Conservation (phyloP, 345 rosid species). For the Ailanthus altissimus region DNA sequence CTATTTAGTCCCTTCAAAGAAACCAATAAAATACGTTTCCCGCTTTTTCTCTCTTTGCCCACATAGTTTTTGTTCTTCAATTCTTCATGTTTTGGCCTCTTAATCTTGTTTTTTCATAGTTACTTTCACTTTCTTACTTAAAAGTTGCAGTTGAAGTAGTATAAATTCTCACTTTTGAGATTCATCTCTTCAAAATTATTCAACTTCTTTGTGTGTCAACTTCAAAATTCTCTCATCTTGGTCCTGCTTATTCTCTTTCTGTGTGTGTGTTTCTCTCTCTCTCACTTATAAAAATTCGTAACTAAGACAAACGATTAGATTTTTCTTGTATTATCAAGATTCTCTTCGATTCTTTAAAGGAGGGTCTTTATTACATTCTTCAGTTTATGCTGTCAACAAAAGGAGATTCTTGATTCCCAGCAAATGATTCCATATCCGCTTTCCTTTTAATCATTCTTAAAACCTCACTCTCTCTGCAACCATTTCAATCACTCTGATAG, state of each 20-base stretch:
- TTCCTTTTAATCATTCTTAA: slow-evolving; percentile 19
- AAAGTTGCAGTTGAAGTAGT: neutral
- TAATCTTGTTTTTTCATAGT: neutral
- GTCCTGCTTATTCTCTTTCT: slow-evolving; percentile 11
- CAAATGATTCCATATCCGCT: slow-evolving; percentile 27
- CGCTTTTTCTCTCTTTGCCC: slow-evolving; percentile 7
- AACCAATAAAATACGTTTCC: slow-evolving; percentile 16
- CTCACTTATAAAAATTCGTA: neutral
- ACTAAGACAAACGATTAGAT: slow-evolving; percentile 18
- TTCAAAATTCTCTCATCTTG: slow-evolving; percentile 1
- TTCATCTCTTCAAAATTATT: slow-evolving; percentile 8
- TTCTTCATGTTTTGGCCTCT: no score
- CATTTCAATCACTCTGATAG: slow-evolving; percentile 5
- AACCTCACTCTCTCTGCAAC: neutral
- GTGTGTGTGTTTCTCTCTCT: neutral
- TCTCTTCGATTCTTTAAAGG: slow-evolving; percentile 33
- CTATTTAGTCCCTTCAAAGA: slow-evolving; percentile 14
- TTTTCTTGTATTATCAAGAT: slow-evolving; percentile 29
- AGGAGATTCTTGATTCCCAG: slow-evolving; percentile 43
- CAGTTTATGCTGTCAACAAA: slow-evolving; percentile 28
- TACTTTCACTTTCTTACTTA: slow-evolving; percentile 3
- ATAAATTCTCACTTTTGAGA: slow-evolving; percentile 24
- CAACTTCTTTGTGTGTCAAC: neutral
- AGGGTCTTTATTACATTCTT: slow-evolving; percentile 38
- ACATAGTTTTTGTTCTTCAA: slow-evolving; percentile 17